phyloP scores from a whole-genome alignment of 108 stramenopile genomes.

The Discostella pseudostelligera region DNA sequence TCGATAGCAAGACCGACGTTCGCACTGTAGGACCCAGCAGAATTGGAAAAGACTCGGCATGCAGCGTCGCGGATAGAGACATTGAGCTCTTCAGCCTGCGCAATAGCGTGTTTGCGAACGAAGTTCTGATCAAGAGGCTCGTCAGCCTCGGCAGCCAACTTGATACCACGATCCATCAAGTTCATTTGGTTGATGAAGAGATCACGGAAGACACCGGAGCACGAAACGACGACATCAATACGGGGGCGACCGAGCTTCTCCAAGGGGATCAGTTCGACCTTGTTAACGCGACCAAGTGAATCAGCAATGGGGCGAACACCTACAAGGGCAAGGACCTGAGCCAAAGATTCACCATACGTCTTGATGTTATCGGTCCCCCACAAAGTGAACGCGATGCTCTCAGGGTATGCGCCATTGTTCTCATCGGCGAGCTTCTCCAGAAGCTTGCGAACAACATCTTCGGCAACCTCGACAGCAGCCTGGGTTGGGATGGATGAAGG shows the following conservation, averaged over 20 bases:
- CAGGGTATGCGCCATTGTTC: constrained; percentile 87
- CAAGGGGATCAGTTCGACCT: constrained; percentile 96
- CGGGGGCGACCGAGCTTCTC: constrained; percentile 94
- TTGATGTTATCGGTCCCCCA: constrained; percentile 99
- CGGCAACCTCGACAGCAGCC: constrained; percentile 92
- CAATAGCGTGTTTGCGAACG: constrained; percentile 93
- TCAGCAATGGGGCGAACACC: constrained; percentile 93
- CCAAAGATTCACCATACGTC: constrained; percentile 95
- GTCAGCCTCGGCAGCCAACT: constrained; percentile 97
- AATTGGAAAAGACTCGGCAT: constrained; percentile 95
- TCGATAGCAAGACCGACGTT: constrained; percentile 97
- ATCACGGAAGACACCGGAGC: constrained; percentile 98
- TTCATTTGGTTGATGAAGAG: constrained; percentile 99
- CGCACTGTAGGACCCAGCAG: constrained; percentile 95
- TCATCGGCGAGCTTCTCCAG: constrained; percentile 88
- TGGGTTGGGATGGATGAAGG: constrained; percentile 94
- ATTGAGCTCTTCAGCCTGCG: constrained; percentile 88
- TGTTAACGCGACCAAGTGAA: constrained; percentile 96
- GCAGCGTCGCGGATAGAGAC: constrained; percentile 91
- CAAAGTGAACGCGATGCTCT: constrained; percentile 93
- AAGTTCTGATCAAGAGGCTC: constrained; percentile 91
- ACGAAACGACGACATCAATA: constrained; percentile 95
- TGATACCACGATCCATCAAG: constrained; percentile 95
- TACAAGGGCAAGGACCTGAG: constrained; percentile 91
- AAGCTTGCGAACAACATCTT: constrained; percentile 83